Conservation (phyloP, 1,139 yeast genomes). For the Candida frijolesensis region DNA sequence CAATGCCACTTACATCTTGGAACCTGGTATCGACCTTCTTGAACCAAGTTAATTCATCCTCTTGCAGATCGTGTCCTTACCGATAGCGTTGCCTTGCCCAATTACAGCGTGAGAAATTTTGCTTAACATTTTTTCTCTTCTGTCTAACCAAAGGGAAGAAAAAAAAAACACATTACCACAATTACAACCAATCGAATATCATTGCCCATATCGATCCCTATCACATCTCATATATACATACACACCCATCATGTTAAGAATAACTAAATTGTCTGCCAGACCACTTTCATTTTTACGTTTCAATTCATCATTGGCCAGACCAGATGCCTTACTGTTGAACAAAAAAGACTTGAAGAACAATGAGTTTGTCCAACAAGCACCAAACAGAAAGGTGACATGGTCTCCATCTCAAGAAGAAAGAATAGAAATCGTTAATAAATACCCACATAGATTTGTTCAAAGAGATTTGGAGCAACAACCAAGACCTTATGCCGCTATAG, state of each 20-base stretch:
- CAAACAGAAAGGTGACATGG: constrained; percentile 74
- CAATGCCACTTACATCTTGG: too few species aligned
- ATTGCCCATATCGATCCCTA: not conserved
- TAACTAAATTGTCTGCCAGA: constrained; percentile 4
- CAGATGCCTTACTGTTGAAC: constrained; percentile 25
- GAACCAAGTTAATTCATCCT: not conserved
- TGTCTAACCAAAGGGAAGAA: not conserved
- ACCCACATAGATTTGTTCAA: constrained; percentile 71
- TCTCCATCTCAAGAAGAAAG: constrained; percentile 68
- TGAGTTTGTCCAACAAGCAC: constrained; percentile 60
- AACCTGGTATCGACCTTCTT: too few species aligned
- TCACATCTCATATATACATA: not conserved
- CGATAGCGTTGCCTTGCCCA: constrained; percentile 1
- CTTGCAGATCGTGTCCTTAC: not conserved
- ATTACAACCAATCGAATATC: not conserved
- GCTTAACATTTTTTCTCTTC: not conserved
- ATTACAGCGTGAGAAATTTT: constrained; percentile 5
- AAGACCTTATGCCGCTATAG: constrained; percentile 82
- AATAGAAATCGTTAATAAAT: constrained; percentile 53
- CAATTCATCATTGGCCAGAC: constrained; percentile 13
- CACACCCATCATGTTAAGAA: constrained; percentile 3
- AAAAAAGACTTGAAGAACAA: constrained; percentile 38
- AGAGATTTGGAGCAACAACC: constrained; percentile 72
- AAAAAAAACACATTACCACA: not conserved
- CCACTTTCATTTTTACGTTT: constrained; percentile 7